Conservation (phyloP, 805 yeast genomes). For the Candida morakotiae region DNA sequence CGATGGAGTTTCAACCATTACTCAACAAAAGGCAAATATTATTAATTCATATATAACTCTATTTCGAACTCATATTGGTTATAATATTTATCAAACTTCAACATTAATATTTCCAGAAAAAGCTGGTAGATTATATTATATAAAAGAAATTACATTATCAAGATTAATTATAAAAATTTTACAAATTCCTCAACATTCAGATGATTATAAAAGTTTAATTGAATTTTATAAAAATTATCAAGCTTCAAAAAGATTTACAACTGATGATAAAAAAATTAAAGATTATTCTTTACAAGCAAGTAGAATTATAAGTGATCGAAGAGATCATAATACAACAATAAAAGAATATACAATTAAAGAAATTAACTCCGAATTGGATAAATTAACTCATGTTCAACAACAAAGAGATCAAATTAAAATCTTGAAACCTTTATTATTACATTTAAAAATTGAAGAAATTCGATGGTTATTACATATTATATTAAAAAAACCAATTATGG, state of each 20-base stretch:
- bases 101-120: conserved; percentile 58
- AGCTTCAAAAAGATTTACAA: conserved; percentile 19
- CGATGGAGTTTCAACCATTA: conserved; percentile 16
- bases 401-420: conserved; percentile 38
- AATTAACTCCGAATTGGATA: conserved; percentile 27
- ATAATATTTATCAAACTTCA: conserved; percentile 62
- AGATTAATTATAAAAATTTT: conserved; percentile 44
- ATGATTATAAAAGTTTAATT: conserved; percentile 45
- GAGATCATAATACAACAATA: conserved; percentile 36
- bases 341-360: conserved; percentile 21
- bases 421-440: conserved; percentile 46
- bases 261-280: conserved; percentile 46
- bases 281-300: conserved; percentile 45
- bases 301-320: conserved; percentile 49
- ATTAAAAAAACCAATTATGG: conserved; percentile 55
- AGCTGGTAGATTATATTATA: conserved; percentile 57
- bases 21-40: conserved; percentile 22
- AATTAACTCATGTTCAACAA: conserved; percentile 19
- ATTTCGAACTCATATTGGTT: conserved; percentile 35
- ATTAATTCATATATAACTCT: conserved; percentile 25
- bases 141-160: conserved; percentile 63
- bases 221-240: conserved; percentile 37
- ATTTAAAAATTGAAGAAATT: conserved; percentile 58
- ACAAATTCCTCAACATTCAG: conserved; percentile 56
- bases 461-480: conserved; percentile 67